Conservation (phyloP, 2,329 filamentous ascomycete species). For the Penicillium sp. region DNA sequence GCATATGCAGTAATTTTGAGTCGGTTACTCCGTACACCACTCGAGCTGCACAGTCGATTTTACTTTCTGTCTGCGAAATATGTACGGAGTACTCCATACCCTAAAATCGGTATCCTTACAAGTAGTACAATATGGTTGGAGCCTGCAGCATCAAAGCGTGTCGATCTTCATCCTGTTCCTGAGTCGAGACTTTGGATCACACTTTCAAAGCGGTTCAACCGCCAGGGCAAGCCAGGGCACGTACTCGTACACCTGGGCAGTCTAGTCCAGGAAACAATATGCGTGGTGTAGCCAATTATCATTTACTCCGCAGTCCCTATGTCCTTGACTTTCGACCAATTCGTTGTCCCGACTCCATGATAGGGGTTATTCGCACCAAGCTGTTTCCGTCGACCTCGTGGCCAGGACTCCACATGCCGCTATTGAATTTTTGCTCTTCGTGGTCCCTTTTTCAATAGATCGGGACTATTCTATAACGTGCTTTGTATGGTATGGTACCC, state of each 20-base stretch:
- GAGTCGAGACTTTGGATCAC: constrained; percentile 7
- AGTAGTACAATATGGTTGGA: neutral
- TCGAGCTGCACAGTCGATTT: neutral
- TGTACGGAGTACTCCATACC: neutral
- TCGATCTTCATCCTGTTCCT: constrained; percentile 12
- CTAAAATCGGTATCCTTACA: neutral
- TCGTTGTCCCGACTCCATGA: constrained; percentile 8
- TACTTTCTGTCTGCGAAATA: neutral
- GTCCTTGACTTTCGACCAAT: neutral
- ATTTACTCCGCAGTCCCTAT: neutral
- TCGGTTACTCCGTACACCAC: neutral
- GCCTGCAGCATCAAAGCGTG: neutral
- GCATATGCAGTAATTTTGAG: neutral
- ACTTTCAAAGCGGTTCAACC: constrained; percentile 7
- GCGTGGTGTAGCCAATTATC: neutral
- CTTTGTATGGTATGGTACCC: neutral
- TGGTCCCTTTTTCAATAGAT: constrained; percentile 11
- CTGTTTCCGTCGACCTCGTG: constrained; percentile 9
- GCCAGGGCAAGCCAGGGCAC: neutral
- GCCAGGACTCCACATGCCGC: constrained; percentile 17
- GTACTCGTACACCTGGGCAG: neutral
- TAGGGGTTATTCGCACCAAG: constrained; percentile 9
- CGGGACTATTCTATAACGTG: constrained; percentile 7
- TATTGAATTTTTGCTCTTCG: constrained; percentile 9
- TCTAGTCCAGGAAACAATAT: neutral